Percentiles rank a stretch among this genome's conserved stretches.
phyloP scores from a whole-genome alignment of 2,329 filamentous ascomycete genomes.

The Aspergillus sp. region DNA sequence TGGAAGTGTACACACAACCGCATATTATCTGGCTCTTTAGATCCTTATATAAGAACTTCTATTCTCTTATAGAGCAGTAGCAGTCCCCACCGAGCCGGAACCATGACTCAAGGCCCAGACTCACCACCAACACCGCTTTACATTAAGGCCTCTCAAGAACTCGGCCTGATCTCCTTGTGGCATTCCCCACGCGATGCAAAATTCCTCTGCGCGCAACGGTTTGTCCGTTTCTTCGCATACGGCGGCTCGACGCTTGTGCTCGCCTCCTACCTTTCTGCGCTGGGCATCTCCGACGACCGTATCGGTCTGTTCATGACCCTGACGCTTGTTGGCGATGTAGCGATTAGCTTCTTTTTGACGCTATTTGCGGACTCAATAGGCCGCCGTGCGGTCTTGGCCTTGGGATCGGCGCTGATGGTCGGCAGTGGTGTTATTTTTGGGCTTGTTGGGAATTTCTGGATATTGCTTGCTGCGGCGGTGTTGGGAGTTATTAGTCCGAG shows the following conservation, averaged over 20 bases:
- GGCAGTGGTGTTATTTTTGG: slow-evolving; percentile 60
- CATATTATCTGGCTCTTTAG: background rate
- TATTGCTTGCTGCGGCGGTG: slow-evolving; percentile 61
- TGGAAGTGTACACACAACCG: background rate
- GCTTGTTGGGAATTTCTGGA: slow-evolving; percentile 62
- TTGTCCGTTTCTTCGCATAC: slow-evolving; percentile 66
- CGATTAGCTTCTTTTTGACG: slow-evolving; percentile 61
- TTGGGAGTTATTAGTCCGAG: slow-evolving; percentile 65
- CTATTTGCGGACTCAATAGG: slow-evolving; percentile 64
- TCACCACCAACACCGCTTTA: background rate
- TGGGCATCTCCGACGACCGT: slow-evolving; percentile 60
- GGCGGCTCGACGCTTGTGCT: slow-evolving; percentile 65
- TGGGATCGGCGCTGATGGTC: slow-evolving; percentile 62
- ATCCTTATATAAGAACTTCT: background rate
- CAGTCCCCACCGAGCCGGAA: background rate
- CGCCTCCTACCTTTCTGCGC: slow-evolving; percentile 63
- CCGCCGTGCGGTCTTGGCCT: slow-evolving; percentile 57
- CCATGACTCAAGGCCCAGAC: background rate
- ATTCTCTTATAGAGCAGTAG: too few species aligned
- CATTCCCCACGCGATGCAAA: slow-evolving; percentile 43
- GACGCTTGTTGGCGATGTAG: slow-evolving; percentile 64
- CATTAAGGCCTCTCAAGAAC: slow-evolving; percentile 31
- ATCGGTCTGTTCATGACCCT: slow-evolving; percentile 70
- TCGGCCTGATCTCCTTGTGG: slow-evolving; percentile 45
- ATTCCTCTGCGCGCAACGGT: slow-evolving; percentile 46